Base-by-base conservation (phyloP, 2,329 filamentous ascomycete species). In the Decorospora gaudefroyi region DNA sequence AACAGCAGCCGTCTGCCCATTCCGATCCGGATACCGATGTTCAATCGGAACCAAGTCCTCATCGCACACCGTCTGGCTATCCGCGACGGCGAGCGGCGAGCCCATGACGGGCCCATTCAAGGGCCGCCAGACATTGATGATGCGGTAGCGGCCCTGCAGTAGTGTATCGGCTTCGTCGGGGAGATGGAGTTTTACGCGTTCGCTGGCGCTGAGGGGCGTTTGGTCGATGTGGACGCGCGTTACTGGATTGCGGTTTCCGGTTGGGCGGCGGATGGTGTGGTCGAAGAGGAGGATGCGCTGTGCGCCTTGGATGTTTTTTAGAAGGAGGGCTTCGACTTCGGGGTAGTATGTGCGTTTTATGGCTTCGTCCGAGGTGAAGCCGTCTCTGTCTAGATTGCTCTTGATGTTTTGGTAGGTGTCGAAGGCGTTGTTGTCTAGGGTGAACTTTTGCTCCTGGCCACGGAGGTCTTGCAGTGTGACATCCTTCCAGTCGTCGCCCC, bases 51-150 rank as follows among this genome's bases (percentile, higher is more conserved):
- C 77, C 6, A 93, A 74, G 54, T 91, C 87, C 0, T 75, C 73
- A 36, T 87, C 76, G 0, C 74, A 63, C 2, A 84, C 79, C 0
- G 75, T 78, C 1, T 72, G 68, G 12, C 76, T 78, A 4, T 82
- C 78, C 0, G 82, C 81, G 37, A 83, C 78, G 0, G 76, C 80
- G 2, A 85, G 72, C 2, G 84, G 82, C 16, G 72, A 76, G 0
- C 75, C 73, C 42, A 81, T 77, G 0, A 84, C 78, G 2, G 78
- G 76, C 0, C 77, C 80, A 33, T 81, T 83, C 12, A 85, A 68
- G 0, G 68, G 84, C 0, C 87, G 79, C 90, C 90, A 96, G 33
- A 96, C 85, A 57, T 95, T 96, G 68, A 96, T 82, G 62, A 96
- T 88, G 48, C 90, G 81, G 69, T 89, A 90, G 2, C 90, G 83